Conservation (phyloP, 441 rosid species). For the Corymbia citriodora region DNA sequence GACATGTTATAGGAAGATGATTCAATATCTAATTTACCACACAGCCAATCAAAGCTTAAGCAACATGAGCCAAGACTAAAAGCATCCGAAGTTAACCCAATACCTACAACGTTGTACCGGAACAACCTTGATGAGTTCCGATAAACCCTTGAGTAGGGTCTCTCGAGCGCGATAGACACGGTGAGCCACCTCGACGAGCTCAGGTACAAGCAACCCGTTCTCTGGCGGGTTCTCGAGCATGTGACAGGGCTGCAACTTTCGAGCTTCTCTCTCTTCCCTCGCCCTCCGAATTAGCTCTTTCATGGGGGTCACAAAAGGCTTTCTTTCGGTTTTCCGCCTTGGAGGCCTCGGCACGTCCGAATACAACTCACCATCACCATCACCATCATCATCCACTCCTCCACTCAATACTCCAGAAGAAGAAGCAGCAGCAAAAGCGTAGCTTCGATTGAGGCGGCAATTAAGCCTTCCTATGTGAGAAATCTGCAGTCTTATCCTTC, state of each 20-base stretch:
- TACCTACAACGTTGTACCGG: constrained; percentile 77
- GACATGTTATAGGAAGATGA: background rate
- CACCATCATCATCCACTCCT: background rate
- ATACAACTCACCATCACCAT: constrained; percentile 34
- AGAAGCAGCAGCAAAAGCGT: constrained; percentile 18
- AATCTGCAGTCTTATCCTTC: constrained; percentile 8
- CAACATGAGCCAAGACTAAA: background rate
- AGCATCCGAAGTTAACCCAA: background rate
- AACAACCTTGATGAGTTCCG: constrained; percentile 35
- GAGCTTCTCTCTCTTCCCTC: constrained; percentile 54
- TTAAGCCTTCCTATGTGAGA: background rate
- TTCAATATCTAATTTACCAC: background rate
- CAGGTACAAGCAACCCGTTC: constrained; percentile 72
- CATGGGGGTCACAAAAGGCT: constrained; percentile 74
- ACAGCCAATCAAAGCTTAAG: background rate
- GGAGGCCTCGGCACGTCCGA: constrained; percentile 68
- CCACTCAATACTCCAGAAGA: background rate
- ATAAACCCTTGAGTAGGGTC: constrained; percentile 40
- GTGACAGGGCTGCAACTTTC: constrained; percentile 65
- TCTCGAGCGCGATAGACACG: constrained; percentile 47
- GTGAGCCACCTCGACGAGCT: constrained; percentile 57
- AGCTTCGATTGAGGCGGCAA: constrained; percentile 12
- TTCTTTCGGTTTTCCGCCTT: constrained; percentile 68
- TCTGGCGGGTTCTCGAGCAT: constrained; percentile 63
- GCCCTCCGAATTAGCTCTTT: constrained; percentile 57